Evolutionary conservation across 305 asterid species (phyloP).

Genomic region (Fraxinus platypoda): DNA sequence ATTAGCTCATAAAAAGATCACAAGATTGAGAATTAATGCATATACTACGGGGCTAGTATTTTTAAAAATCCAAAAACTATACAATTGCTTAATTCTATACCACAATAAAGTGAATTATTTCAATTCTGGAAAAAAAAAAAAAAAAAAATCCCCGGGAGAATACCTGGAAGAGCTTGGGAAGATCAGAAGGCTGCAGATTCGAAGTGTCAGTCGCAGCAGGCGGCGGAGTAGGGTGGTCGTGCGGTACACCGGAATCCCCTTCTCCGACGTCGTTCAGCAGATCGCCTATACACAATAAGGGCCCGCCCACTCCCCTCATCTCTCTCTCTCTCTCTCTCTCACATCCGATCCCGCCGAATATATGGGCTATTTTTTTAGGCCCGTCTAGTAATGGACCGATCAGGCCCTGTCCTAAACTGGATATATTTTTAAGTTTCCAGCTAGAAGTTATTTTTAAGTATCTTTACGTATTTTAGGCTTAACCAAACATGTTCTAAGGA

Average conservation of each 20-base stretch:
- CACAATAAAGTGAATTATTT: neutral
- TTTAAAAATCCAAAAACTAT: neutral
- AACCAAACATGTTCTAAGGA: too few species aligned
- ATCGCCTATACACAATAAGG: constrained; percentile 84
- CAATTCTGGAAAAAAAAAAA: neutral
- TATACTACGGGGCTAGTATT: neutral
- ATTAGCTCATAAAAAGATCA: neutral
- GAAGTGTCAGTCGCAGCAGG: constrained; percentile 29
- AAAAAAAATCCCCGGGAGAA: neutral
- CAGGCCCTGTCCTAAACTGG: neutral
- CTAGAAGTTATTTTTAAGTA: too few species aligned
- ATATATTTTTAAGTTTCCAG: too few species aligned
- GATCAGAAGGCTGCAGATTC: constrained; percentile 44
- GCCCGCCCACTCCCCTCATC: constrained; percentile 88
- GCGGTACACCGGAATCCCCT: constrained; percentile 26
- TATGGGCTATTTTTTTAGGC: neutral
- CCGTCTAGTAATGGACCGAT: neutral
- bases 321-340: neutral
- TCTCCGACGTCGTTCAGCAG: constrained; percentile 68
- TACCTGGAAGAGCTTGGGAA: constrained; percentile 66
- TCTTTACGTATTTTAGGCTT: too few species aligned
- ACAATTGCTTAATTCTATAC: neutral
- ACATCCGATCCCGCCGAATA: neutral
- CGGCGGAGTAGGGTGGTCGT: constrained; percentile 27
- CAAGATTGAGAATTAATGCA: neutral